phyloP scores from a whole-genome alignment of 257 asterid species.

The Leonotis leonurus region DNA sequence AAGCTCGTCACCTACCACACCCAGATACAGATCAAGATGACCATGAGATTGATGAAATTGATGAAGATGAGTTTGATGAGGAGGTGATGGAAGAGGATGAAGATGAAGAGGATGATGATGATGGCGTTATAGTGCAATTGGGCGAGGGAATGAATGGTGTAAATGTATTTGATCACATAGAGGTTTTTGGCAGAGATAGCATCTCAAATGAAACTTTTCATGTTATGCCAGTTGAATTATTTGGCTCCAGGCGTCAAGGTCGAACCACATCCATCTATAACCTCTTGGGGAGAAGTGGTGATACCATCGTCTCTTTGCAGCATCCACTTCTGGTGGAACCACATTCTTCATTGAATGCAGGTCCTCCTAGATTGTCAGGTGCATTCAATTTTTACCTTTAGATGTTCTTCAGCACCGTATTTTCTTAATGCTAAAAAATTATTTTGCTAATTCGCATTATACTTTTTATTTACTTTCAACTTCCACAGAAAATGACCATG shows the following conservation, averaged over 20 bases:
- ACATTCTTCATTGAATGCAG: conserved; percentile 46
- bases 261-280: conserved; percentile 92
- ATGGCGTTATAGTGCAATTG: conserved; percentile 77
- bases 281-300: conserved; percentile 77
- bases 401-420: not conserved
- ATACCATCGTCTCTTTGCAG: conserved; percentile 47
- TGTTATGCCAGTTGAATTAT: conserved; percentile 95
- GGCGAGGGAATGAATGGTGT: conserved; percentile 99
- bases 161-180: conserved; percentile 87
- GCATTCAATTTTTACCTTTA: conserved; percentile 4
- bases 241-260: conserved; percentile 91
- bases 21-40: conserved; percentile 95
- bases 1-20: conserved; percentile 80
- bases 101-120: conserved; percentile 95
- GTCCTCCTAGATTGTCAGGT: conserved; percentile 56
- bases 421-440: no score
- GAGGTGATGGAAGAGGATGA: conserved; percentile 95
- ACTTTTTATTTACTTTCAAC: conserved; percentile 15
- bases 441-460: no score
- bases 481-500: conserved; percentile 53
- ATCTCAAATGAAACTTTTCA: conserved; percentile 69
- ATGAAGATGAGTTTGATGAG: conserved; percentile 93
- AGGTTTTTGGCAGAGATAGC: conserved; percentile 86
- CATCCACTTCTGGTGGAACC: conserved; percentile 93
- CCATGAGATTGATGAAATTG: conserved; percentile 91